Evolutionary conservation across 768 basidiomycete species (phyloP).

Genomic region (Sarcomyxa edulis): DNA sequence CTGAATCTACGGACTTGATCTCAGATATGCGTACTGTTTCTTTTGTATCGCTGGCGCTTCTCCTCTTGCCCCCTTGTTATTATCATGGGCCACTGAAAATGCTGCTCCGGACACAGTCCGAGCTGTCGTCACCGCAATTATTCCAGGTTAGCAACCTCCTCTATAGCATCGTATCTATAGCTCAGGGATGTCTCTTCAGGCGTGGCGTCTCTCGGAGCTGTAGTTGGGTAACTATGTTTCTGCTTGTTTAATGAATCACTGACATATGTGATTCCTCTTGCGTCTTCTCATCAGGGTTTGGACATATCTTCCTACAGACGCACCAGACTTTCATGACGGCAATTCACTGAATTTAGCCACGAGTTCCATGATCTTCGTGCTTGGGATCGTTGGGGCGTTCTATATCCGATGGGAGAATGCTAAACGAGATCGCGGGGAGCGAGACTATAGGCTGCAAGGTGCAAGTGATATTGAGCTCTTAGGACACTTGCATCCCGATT

Average conservation of each 20-base stretch:
- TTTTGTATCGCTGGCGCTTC: slow-evolving; percentile 33
- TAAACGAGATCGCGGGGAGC: slow-evolving; percentile 35
- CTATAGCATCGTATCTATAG: background rate
- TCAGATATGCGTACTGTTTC: slow-evolving; percentile 46
- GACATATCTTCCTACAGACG: slow-evolving; percentile 41
- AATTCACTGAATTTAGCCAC: slow-evolving; percentile 40
- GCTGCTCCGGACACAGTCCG: slow-evolving; percentile 44
- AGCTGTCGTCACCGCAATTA: slow-evolving; percentile 37
- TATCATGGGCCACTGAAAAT: slow-evolving; percentile 45
- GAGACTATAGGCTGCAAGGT: slow-evolving; percentile 33
- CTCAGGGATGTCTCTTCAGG: slow-evolving; percentile 18
- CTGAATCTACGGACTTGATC: background rate
- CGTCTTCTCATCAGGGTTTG: slow-evolving; percentile 27
- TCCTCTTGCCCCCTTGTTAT: slow-evolving; percentile 33
- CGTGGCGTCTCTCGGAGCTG: slow-evolving; percentile 37
- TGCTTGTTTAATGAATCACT: background rate
- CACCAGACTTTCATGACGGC: slow-evolving; percentile 42
- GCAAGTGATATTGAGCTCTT: slow-evolving; percentile 34
- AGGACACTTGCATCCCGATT: slow-evolving; percentile 40
- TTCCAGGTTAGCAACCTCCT: slow-evolving; percentile 28
- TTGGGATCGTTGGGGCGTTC: slow-evolving; percentile 22
- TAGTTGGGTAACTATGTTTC: slow-evolving; percentile 33
- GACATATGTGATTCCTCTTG: background rate
- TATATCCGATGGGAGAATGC: slow-evolving; percentile 38
- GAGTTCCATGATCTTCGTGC: slow-evolving; percentile 22